Percentiles rank a stretch among this genome's conserved stretches.
Conservation (phyloP, 192 early-diverging fungal species). For the Anaeromyces robustus region DNA sequence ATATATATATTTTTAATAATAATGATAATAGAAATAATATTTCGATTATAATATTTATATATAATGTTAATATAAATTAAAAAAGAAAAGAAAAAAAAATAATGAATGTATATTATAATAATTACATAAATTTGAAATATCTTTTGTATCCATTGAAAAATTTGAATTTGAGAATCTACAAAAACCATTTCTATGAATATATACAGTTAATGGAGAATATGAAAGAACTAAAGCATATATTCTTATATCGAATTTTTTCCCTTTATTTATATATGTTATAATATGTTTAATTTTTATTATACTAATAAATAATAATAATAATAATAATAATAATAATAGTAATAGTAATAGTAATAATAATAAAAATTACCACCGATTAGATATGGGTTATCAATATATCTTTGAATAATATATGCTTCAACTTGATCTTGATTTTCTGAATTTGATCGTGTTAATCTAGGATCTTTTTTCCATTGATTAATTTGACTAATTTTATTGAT, state of each 20-base stretch:
- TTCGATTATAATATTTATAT: too few relatives aligned
- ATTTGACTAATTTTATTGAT: conserved; percentile 48
- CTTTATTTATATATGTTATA: conserved; percentile 6
- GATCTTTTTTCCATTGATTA: conserved; percentile 35
- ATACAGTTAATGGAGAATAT: conserved; percentile 36
- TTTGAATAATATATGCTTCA: conserved; percentile 47
- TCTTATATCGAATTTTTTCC: conserved; percentile 50
- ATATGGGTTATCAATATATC: conserved; percentile 46
- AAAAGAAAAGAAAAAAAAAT: too few relatives aligned
- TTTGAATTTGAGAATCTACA: conserved; percentile 44
- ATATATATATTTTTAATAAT: too few relatives aligned
- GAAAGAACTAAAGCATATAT: conserved; percentile 42
- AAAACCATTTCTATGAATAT: conserved; percentile 48
- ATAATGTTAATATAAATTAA: too few relatives aligned
- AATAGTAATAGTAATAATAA: too few relatives aligned
- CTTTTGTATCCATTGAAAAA: conserved; percentile 46
- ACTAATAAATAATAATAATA: not conserved
- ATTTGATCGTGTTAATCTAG: conserved; percentile 6
- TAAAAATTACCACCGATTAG: conserved; percentile 39
- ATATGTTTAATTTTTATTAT: too few relatives aligned
- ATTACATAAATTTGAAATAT: conserved; percentile 40
- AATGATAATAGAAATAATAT: too few relatives aligned
- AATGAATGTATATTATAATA: not conserved
- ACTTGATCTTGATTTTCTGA: conserved; percentile 12
- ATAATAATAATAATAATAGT: not conserved